phyloP scores from a whole-genome alignment of 2,329 filamentous ascomycete species.

The Stylonectria norvegica region DNA sequence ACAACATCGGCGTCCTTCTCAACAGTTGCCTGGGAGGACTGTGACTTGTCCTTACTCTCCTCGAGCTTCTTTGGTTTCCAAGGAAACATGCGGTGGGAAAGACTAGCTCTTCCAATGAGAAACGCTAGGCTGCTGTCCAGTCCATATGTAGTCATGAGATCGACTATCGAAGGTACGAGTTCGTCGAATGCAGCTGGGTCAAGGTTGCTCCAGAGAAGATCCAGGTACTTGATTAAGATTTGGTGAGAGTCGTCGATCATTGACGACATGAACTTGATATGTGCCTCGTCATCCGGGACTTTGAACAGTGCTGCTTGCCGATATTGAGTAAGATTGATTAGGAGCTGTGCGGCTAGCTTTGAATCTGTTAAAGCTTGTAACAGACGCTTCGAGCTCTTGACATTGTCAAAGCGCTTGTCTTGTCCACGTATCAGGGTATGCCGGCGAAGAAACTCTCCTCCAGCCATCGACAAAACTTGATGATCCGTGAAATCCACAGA shows the following conservation, averaged over 20 bases:
- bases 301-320: slow-evolving; percentile 81
- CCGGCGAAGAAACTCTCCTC: slow-evolving; percentile 73
- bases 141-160: slow-evolving; percentile 73
- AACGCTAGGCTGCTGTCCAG: slow-evolving; percentile 81
- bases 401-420: slow-evolving; percentile 76
- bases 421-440: slow-evolving; percentile 77
- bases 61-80: slow-evolving; percentile 37
- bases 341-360: slow-evolving; percentile 72
- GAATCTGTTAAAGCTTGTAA: slow-evolving; percentile 76
- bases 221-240: slow-evolving; percentile 82
- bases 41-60: slow-evolving; percentile 26
- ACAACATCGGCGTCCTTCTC: slow-evolving; percentile 58
- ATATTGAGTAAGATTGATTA: slow-evolving; percentile 90
- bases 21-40: slow-evolving; percentile 24
- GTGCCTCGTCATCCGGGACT: slow-evolving; percentile 66
- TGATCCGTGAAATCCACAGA: slow-evolving; percentile 84
- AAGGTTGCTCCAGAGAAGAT: slow-evolving; percentile 79
- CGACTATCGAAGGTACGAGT: slow-evolving; percentile 70
- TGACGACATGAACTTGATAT: slow-evolving; percentile 84
- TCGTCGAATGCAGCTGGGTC: slow-evolving; percentile 72
- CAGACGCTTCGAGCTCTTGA: slow-evolving; percentile 72
- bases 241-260: slow-evolving; percentile 88
- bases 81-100: slow-evolving; percentile 61
- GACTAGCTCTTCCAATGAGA: slow-evolving; percentile 71
- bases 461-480: slow-evolving; percentile 84